These are phyloP conservation scores for Curvularia lunata DNA, from an alignment of 2,329 filamentous ascomycete genomes.

Conservation along the genomic window DNA sequence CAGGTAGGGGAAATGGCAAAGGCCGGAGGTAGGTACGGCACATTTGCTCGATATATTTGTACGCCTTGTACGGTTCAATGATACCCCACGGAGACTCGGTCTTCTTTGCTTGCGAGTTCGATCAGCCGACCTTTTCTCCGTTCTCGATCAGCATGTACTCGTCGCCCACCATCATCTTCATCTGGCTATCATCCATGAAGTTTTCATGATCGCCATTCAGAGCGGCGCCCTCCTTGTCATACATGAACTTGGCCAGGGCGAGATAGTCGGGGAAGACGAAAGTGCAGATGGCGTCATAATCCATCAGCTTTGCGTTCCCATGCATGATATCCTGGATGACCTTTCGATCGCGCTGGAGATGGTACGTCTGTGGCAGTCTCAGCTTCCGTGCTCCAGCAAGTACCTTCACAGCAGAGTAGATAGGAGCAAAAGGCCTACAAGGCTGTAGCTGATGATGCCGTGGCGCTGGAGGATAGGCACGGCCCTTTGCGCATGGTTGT, in stretches of 20 bases:
- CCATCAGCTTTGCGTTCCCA: constrained; percentile 52
- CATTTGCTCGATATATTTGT: constrained; percentile 5
- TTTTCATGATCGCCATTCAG: constrained; percentile 47
- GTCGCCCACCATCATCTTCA: constrained; percentile 57
- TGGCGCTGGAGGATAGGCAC: constrained; percentile 54
- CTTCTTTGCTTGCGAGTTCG: constrained; percentile 5
- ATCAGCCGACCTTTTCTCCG: constrained; percentile 12
- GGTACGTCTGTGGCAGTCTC: constrained; percentile 50
- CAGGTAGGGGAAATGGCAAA: constrained; percentile 33
- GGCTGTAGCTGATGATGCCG: constrained; percentile 54
- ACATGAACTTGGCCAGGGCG: constrained; percentile 55
- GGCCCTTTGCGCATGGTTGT: constrained; percentile 53
- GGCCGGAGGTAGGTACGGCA: constrained; percentile 27
- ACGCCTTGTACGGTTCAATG: constrained; percentile 17
- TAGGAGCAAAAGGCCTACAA: constrained; percentile 41
- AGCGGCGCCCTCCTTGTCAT: constrained; percentile 54
- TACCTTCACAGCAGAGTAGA: not conserved
- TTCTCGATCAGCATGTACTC: constrained; percentile 52
- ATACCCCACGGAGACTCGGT: constrained; percentile 25
- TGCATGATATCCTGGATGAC: constrained; percentile 55
- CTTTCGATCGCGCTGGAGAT: constrained; percentile 52
- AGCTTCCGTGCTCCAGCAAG: constrained; percentile 4
- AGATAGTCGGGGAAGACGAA: constrained; percentile 57
- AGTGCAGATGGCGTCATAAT: constrained; percentile 57
- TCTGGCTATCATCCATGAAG: constrained; percentile 50